Evolutionary conservation across 2,329 filamentous ascomycete genomes (phyloP).

Genomic region (Juglanconis sp.): DNA sequence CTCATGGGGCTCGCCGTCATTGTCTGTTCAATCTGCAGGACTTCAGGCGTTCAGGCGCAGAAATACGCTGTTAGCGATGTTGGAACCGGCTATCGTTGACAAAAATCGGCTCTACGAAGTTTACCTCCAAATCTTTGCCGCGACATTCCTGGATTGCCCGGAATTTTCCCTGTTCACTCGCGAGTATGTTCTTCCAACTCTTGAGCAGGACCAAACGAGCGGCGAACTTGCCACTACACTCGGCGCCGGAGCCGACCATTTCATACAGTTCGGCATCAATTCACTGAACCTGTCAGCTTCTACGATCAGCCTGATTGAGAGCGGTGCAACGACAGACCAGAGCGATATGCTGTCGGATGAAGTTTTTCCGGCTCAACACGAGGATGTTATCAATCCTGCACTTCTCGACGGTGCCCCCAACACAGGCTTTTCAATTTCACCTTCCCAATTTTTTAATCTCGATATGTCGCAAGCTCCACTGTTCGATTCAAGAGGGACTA

Average conservation of each 20-base stretch:
- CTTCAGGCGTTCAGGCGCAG: conserved; percentile 3
- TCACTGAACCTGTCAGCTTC: background rate
- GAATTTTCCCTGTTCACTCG: background rate
- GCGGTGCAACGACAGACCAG: background rate
- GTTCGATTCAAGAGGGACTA: background rate
- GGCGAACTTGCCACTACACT: background rate
- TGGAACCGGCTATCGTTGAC: background rate
- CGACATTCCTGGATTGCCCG: conserved; percentile 5
- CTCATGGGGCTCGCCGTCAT: background rate
- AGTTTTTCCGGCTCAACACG: background rate
- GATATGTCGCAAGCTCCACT: background rate
- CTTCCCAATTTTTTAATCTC: background rate
- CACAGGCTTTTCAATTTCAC: background rate
- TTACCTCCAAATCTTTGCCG: conserved; percentile 4
- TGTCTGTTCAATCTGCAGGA: background rate
- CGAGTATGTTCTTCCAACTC: background rate
- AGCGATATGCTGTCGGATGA: background rate
- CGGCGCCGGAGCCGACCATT: background rate
- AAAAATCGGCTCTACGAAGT: background rate
- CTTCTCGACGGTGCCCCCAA: background rate
- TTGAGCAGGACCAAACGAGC: background rate
- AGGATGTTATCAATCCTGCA: background rate
- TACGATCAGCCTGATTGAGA: background rate
- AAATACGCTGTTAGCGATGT: conserved; percentile 8
- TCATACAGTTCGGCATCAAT: background rate